A percentile compares a stretch with the other conserved stretches of the same genome.
Evolutionary conservation across 228 moss, liverwort and hornwort genomes (phyloP).

Genomic region (Sphagnum fallax): DNA sequence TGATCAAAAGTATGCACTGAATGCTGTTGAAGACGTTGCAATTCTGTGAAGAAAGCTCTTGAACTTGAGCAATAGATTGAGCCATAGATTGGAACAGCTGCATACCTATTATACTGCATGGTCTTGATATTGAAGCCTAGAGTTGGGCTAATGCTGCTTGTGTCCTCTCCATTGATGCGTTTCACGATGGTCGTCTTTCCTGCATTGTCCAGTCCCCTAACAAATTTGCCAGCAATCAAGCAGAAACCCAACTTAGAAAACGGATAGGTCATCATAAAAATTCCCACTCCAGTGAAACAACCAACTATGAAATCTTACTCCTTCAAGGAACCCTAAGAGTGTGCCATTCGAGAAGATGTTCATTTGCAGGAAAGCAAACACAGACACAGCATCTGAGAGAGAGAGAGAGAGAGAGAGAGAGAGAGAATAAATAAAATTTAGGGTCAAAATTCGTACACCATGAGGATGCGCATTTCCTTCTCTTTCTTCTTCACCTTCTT

Average conservation of each 20-base stretch:
- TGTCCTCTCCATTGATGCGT: slow-evolving; percentile 94
- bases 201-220: slow-evolving; percentile 94
- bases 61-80: no score
- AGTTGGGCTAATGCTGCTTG: slow-evolving; percentile 95
- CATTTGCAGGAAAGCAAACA: no score
- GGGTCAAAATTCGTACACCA: slow-evolving; percentile 61
- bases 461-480: slow-evolving; percentile 99
- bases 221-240: not conserved
- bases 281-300: not conserved
- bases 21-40: no score
- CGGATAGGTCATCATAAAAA: no score
- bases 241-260: no score
- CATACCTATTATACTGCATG: slow-evolving; percentile 83
- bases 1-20: no score
- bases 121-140: slow-evolving; percentile 98
- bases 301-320: no score
- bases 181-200: slow-evolving; percentile 98
- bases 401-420: slow-evolving; percentile 1
- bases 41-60: no score
- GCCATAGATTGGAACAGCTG: no score
- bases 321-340: no score
- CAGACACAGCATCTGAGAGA: not conserved
- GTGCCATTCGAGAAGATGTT: no score
- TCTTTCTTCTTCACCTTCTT: slow-evolving; percentile 98
- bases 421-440: not conserved